Conservation (phyloP, 1,139 yeast species). For the Taiozyma onychis region DNA sequence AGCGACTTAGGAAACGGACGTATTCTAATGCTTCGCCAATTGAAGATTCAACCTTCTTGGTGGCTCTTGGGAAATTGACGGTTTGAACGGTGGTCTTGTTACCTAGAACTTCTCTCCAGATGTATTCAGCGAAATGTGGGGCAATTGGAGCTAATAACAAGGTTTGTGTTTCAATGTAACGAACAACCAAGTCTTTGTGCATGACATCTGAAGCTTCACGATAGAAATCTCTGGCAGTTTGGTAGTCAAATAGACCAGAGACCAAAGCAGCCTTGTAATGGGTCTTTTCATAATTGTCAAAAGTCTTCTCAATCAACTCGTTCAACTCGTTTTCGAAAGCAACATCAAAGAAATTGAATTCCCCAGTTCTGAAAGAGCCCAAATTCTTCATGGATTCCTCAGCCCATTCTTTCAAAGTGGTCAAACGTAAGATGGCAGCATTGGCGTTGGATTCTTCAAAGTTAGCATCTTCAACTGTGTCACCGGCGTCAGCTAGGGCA, state of each 20-base stretch:
- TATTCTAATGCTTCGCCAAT: conserved; percentile 68
- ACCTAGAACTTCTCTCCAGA: conserved; percentile 77
- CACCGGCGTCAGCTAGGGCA: conserved; percentile 99
- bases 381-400: conserved; percentile 58
- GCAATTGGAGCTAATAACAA: conserved; percentile 87
- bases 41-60: conserved; percentile 57
- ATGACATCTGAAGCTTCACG: conserved; percentile 71
- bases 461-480: conserved; percentile 94
- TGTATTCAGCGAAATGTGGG: conserved; percentile 91
- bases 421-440: conserved; percentile 92
- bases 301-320: conserved; percentile 65
- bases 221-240: conserved; percentile 91
- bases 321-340: conserved; percentile 97
- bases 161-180: conserved; percentile 82
- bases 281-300: conserved; percentile 63
- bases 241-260: conserved; percentile 88
- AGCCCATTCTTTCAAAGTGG: conserved; percentile 92
- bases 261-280: conserved; percentile 87
- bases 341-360: conserved; percentile 65
- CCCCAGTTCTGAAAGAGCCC: conserved; percentile 64
- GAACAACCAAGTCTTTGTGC: conserved; percentile 78
- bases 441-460: conserved; percentile 96
- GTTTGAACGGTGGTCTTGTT: conserved; percentile 58
- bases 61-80: conserved; percentile 72
- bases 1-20: conserved; percentile 69